Evolutionary conservation across 768 basidiomycete species (phyloP).

Genomic region (Lentinula guzmanii): DNA sequence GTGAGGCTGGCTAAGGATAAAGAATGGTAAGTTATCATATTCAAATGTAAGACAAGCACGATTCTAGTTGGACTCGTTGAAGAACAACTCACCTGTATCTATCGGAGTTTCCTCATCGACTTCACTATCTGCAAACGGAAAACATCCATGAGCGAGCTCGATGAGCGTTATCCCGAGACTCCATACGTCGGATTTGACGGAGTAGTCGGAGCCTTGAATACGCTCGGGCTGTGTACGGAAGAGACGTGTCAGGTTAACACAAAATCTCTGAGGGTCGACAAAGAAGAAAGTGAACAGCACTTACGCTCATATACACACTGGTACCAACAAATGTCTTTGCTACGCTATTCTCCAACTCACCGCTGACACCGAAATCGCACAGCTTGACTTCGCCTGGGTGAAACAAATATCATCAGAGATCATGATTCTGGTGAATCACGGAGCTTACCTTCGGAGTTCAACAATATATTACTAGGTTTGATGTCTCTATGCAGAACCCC

Average conservation of each 20-base stretch:
- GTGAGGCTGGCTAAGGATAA: neutral
- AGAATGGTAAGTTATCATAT: no score
- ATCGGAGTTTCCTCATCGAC: neutral
- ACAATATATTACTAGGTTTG: conserved; percentile 88
- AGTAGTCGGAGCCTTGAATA: conserved; percentile 97
- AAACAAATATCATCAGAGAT: conserved; percentile 89
- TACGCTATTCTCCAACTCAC: conserved; percentile 97
- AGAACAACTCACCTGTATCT: neutral
- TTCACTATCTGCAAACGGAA: conserved; percentile 81
- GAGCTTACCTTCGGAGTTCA: conserved; percentile 70
- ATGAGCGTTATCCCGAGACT: conserved; percentile 95
- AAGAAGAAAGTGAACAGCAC: conserved; percentile 21
- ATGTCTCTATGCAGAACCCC: conserved; percentile 90
- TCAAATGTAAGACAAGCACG: no score
- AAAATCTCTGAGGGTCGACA: neutral
- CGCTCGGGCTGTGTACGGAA: conserved; percentile 78
- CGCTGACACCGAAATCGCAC: conserved; percentile 98
- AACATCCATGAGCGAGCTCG: conserved; percentile 95
- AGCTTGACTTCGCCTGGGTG: conserved; percentile 97
- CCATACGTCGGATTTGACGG: conserved; percentile 99
- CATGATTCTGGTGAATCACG: neutral
- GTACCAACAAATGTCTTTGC: conserved; percentile 99
- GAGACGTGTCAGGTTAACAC: neutral
- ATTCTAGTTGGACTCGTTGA: neutral
- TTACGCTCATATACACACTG: conserved; percentile 98